phyloP scores from a whole-genome alignment of 192 early-diverging fungal species.

The Mortierella claussenii region DNA sequence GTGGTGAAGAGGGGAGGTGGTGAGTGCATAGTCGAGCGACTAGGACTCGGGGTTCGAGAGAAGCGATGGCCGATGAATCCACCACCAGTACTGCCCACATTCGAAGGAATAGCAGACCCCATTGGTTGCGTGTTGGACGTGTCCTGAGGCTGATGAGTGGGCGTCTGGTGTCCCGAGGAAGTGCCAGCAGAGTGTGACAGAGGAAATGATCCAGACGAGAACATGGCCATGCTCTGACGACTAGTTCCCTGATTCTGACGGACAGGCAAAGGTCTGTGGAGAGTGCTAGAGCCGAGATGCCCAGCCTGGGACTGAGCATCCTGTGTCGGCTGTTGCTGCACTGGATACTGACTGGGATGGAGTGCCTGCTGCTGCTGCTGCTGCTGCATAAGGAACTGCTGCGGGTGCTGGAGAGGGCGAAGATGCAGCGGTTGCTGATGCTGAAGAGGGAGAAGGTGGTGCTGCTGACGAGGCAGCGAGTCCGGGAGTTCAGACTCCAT shows the following conservation, averaged over 20 bases:
- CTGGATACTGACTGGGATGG: slow-evolving; percentile 17
- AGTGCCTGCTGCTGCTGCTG: slow-evolving; percentile 10
- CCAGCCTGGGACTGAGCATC: slow-evolving; percentile 5
- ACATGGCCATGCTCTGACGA: slow-evolving; percentile 19
- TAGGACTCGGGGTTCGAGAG: slow-evolving; percentile 38
- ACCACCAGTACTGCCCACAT: neutral
- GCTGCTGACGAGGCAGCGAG: slow-evolving; percentile 19
- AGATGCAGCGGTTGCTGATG: too few relatives aligned
- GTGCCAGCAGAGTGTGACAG: slow-evolving; percentile 4
- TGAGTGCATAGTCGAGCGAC: slow-evolving; percentile 20
- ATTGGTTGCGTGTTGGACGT: slow-evolving; percentile 1
- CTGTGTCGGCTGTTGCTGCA: slow-evolving; percentile 17
- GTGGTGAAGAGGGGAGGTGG: slow-evolving; percentile 11
- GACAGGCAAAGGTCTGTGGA: slow-evolving; percentile 6
- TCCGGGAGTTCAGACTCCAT: slow-evolving; percentile 25
- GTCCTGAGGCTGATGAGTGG: slow-evolving; percentile 12
- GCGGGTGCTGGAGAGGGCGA: too few relatives aligned
- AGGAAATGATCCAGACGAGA: neutral
- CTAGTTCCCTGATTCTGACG: slow-evolving; percentile 9
- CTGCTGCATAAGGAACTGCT: too few relatives aligned
- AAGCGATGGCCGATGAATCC: slow-evolving; percentile 18
- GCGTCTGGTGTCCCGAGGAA: slow-evolving; percentile 16
- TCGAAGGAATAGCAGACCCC: neutral
- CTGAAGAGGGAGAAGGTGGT: neutral
- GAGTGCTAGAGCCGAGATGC: slow-evolving; percentile 1